Evolutionary conservation across 306 rosid species (phyloP).

Genomic region (Trifolium repens): DNA sequence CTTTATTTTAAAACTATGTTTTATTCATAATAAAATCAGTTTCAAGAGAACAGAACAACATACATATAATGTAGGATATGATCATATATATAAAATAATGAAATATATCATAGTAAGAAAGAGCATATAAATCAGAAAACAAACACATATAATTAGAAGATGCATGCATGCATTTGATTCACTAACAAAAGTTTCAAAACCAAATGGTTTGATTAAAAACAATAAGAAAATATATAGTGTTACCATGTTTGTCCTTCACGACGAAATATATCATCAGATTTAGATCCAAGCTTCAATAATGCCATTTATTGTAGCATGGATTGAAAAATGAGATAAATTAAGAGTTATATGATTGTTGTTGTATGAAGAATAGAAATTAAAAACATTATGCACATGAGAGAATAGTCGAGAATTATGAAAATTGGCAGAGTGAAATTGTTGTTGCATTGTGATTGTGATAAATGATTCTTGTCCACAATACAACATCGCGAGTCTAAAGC

Average conservation of each 20-base stretch:
- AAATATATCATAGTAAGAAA: background rate
- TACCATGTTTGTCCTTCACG: conserved; percentile 77
- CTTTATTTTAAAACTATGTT: background rate
- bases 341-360: background rate
- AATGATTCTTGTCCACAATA: conserved; percentile 39
- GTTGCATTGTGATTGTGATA: conserved; percentile 11
- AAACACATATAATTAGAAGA: background rate
- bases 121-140: background rate
- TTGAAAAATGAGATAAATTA: background rate
- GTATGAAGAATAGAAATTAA: conserved; percentile 5
- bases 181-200: background rate
- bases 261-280: conserved; percentile 74
- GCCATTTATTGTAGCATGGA: conserved; percentile 49
- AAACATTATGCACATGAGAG: conserved; percentile 14
- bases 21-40: background rate
- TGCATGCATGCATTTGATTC: background rate
- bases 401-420: background rate
- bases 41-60: background rate
- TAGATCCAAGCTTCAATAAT: conserved; percentile 74
- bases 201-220: background rate
- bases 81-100: background rate
- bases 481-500: conserved; percentile 65
- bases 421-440: conserved; percentile 34
- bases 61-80: background rate
- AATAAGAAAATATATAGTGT: background rate